Evolutionary conservation across 2,329 filamentous ascomycete species (phyloP), one percentile per base, ranked within the genome.

Genomic region (Spiromastix sp.): DNA sequence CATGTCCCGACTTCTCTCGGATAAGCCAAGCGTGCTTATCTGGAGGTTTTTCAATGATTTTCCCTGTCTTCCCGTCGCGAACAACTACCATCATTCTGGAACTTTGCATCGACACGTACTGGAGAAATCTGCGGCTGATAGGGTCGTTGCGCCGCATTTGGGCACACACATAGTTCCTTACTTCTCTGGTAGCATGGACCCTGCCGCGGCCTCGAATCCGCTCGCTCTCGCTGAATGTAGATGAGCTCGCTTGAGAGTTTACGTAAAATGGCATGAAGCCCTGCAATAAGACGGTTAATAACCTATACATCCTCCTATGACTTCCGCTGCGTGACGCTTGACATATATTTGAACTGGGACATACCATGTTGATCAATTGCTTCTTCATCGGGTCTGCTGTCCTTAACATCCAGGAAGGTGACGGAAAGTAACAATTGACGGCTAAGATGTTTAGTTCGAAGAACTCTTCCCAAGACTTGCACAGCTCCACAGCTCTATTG

Each of bases 381-480:
- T 60, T 54, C 16, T 55, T 55, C 3, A 55, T 34, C 4, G 48
- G 37, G 44, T 64, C 58, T 5, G 60, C 56, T 9, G 33, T 39
- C 17, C 30, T 30, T 5, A 22, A 27, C 11, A 54, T 49, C 64
- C 65, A 70, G 39, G 64, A 63, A 9, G 60, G 53, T 2, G 60
- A 60, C 0, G 66, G 67, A 32, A 71, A 70, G 42, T 64, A 70
- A 29, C 63, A 53, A 50, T 63, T 64, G 7, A 57, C 39, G 5
- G 61, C 57, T 2, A 70, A 53, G 26, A 63, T 60, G 37, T 63
- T 66, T 13, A 71, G 48, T 42, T 69, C 61, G 36, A 60, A 67
- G 44, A 70, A 67, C 43, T 70, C 67, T 26, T 66, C 60, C 67
- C 66, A 70, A 45, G 66, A 65, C 17, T 65, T 59, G 42, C 66